Conservation (phyloP, 768 basidiomycete species). For the Pleurotus pulmonarius region DNA sequence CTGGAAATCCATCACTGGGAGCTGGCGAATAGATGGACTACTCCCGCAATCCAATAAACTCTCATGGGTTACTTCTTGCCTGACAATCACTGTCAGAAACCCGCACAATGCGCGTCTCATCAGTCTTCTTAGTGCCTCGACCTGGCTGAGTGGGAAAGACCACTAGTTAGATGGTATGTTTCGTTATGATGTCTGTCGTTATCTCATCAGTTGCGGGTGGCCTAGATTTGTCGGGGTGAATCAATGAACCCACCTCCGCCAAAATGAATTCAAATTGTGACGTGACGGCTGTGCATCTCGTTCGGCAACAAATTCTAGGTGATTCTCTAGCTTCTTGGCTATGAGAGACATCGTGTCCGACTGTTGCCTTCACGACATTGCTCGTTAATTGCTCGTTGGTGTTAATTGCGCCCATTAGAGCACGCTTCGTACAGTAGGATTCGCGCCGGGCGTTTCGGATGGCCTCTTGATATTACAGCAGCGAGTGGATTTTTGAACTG, state of each 20-base stretch:
- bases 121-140: constrained; percentile 7
- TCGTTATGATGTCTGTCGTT: constrained; percentile 5
- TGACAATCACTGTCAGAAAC: neutral
- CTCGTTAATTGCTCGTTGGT: no score
- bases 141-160: neutral
- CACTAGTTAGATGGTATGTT: neutral
- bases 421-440: no score
- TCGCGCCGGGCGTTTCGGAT: no score
- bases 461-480: no score
- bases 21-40: neutral
- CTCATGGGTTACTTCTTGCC: neutral
- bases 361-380: no score
- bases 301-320: neutral
- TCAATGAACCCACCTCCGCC: neutral
- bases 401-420: no score
- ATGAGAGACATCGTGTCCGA: no score
- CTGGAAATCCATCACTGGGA: constrained; percentile 1
- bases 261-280: neutral
- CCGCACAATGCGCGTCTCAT: neutral
- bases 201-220: neutral
- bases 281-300: neutral
- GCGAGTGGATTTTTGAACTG: no score
- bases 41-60: neutral
- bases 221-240: neutral
- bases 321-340: no score